Conservation (phyloP, 73 alveolate genomes). For the Paramecium tetraurelia region DNA sequence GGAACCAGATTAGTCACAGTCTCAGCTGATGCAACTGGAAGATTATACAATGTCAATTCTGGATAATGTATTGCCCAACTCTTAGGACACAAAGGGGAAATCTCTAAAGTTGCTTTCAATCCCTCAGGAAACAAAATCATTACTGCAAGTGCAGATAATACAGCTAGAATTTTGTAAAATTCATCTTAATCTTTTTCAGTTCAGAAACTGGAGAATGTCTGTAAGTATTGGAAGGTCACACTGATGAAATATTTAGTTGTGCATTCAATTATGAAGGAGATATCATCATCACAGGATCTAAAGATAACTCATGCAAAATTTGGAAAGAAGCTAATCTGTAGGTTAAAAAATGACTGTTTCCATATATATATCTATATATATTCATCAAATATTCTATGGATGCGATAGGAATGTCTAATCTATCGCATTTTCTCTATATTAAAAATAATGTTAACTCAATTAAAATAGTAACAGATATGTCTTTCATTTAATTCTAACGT, state of each 20-base stretch:
- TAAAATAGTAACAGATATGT: background rate
- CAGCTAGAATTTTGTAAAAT: conserved; percentile 95
- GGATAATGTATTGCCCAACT: conserved; percentile 69
- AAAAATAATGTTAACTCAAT: background rate
- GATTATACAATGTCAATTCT: conserved; percentile 92
- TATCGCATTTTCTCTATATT: background rate
- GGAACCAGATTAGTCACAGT: conserved; percentile 97
- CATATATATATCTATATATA: background rate
- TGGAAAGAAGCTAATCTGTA: conserved; percentile 83
- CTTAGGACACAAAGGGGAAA: conserved; percentile 94
- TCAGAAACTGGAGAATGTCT: conserved; percentile 98
- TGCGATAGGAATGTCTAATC: background rate
- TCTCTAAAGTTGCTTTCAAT: conserved; percentile 94
- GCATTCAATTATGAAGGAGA: conserved; percentile 99
- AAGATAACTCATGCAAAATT: conserved; percentile 96
- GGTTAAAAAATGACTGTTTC: background rate
- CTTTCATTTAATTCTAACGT: no score
- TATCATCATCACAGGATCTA: conserved; percentile 94
- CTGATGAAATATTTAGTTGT: conserved; percentile 99
- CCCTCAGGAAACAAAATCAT: conserved; percentile 97
- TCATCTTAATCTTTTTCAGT: background rate
- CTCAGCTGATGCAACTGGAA: conserved; percentile 94
- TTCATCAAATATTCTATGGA: background rate
- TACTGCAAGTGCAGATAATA: conserved; percentile 97
- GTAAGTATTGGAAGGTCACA: conserved; percentile 98